Base-by-base conservation (phyloP, 2,329 filamentous ascomycete species). In the Endocalyx cinctus region DNA sequence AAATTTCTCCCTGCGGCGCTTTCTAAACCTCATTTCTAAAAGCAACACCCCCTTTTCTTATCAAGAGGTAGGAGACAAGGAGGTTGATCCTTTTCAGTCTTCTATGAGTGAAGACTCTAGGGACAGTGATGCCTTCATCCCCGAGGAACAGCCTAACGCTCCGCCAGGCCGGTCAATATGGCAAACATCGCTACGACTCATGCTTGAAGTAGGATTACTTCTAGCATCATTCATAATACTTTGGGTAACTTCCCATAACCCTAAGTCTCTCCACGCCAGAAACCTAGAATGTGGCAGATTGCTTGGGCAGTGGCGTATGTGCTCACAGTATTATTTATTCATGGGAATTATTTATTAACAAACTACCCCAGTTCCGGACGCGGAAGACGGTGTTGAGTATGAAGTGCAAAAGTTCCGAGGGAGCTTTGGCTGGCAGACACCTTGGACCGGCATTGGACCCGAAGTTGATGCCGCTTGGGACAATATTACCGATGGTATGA, bases 401-500 rank as follows among this genome's bases (percentile, higher is more conserved):
- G 30, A 32, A 26, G 30, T 32, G 12, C 30, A 32, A 18, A 14
- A 23, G n/a, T 32, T 32, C 19, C n/a, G 15, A 17, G 30, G 30
- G 14, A 32, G 20, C 15, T 32, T 32, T 26, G 30, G 30, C n/a
- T 15, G 25, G 10, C 18, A 32, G 17, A 15, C 30, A 7, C 30
- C 30, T 11, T 32, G 14, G 10, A 32, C 30, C 6, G 30, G 30
- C 15, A 17, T 32, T 16, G 30, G 30, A 16, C 30, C 30, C 20
- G 30, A 32, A 17, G 30, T 32, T 4, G 30, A 32, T 23, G 30
- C 30, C 11, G 30, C 30, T 17, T 32, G 30, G 30, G 30, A 32
- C 14, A 32, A 32, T 15, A 32, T 32, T 16, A 32, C 30, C 20
- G 30, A 32, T 23, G 20, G 30, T 32, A 32, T 5, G 20, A 14